These are phyloP conservation scores for Penicillium sp. DNA, from an alignment of 2,329 filamentous ascomycete species.

Conservation along the genomic window DNA sequence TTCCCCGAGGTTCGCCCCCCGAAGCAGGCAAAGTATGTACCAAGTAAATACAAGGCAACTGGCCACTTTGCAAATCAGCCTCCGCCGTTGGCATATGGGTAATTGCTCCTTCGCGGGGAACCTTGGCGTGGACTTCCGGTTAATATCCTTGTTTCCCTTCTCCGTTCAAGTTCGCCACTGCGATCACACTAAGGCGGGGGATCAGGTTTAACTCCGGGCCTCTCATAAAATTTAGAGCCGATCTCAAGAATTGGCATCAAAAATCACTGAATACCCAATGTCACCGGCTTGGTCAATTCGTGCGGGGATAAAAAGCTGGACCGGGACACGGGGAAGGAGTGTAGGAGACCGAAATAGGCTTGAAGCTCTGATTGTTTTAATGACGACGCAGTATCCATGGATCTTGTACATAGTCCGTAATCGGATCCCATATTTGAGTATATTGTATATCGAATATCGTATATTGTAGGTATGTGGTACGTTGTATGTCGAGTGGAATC, in stretches of 20 bases:
- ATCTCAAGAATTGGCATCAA: neutral
- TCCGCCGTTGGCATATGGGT: neutral
- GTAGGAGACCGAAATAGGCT: neutral
- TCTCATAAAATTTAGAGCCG: neutral
- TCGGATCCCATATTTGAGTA: neutral
- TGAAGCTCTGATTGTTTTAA: too few species aligned
- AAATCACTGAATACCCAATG: neutral
- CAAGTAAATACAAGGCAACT: neutral
- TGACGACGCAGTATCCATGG: too few species aligned
- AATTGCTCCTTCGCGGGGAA: neutral
- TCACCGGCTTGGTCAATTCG: neutral
- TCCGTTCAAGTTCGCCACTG: neutral
- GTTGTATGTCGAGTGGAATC: neutral
- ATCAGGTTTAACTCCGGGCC: neutral
- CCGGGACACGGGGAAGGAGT: neutral
- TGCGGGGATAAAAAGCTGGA: neutral
- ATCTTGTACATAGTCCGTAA: too few species aligned
- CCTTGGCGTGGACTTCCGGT: neutral
- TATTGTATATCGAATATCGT: neutral
- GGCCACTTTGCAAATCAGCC: conserved; percentile 2
- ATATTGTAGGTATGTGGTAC: too few species aligned
- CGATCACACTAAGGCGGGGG: neutral
- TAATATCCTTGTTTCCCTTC: conserved; percentile 1
- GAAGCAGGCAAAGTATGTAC: neutral
- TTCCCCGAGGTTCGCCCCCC: conserved; percentile 8